These are phyloP conservation scores for Talaromyces funiculosus DNA, from an alignment of 2,329 filamentous ascomycete genomes.

Conservation along the genomic window DNA sequence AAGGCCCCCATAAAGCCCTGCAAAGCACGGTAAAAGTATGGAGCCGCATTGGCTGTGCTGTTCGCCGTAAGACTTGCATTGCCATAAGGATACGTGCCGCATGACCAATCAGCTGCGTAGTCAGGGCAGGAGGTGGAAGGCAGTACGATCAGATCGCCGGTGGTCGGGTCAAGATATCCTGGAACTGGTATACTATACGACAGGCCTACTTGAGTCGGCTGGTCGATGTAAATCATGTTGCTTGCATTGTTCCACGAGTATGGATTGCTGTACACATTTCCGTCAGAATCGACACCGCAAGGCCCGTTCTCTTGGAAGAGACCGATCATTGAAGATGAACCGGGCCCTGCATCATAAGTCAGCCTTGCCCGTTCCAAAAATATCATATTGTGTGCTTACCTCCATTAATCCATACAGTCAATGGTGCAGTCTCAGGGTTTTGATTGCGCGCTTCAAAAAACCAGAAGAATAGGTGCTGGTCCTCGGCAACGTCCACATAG, in stretches of 20 bases:
- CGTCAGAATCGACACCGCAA: slow-evolving; percentile 39
- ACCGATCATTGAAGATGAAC: slow-evolving; percentile 39
- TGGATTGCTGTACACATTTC: slow-evolving; percentile 41
- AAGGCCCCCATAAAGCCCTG: slow-evolving; percentile 61
- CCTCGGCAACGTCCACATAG: slow-evolving; percentile 50
- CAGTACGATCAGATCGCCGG: slow-evolving; percentile 22
- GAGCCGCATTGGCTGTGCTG: slow-evolving; percentile 48
- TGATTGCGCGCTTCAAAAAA: slow-evolving; percentile 52
- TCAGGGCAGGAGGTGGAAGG: slow-evolving; percentile 31
- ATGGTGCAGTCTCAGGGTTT: slow-evolving; percentile 39
- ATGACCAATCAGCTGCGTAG: slow-evolving; percentile 10
- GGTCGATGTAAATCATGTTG: slow-evolving; percentile 65
- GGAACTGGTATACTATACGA: slow-evolving; percentile 42
- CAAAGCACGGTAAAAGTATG: slow-evolving; percentile 54
- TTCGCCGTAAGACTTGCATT: slow-evolving; percentile 51
- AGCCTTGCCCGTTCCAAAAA: not conserved
- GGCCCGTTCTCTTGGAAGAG: slow-evolving; percentile 42
- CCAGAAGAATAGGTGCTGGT: slow-evolving; percentile 62
- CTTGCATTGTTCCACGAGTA: slow-evolving; percentile 58
- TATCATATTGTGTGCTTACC: slow-evolving; percentile 35
- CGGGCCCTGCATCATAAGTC: slow-evolving; percentile 28
- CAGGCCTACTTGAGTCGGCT: slow-evolving; percentile 57
- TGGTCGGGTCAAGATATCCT: slow-evolving; percentile 33
- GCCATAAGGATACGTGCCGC: slow-evolving; percentile 12
- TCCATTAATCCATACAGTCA: slow-evolving; percentile 45